These are phyloP conservation scores for Eucalyptus sp. DNA, from an alignment of 345 rosid species.

Conservation along the genomic window DNA sequence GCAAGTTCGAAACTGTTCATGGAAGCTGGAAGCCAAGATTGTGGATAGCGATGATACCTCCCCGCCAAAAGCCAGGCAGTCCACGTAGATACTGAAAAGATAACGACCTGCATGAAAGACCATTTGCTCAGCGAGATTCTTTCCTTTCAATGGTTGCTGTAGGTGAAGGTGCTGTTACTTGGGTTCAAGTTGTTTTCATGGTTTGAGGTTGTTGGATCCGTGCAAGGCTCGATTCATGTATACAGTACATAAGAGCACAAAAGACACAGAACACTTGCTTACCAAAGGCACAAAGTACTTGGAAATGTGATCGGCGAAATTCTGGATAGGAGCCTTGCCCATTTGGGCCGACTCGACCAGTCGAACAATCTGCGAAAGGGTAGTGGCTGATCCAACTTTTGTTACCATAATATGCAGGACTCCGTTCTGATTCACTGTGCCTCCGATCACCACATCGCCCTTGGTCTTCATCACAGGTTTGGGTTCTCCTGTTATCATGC, in stretches of 20 bases:
- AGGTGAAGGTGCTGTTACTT: neutral
- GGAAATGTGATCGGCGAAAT: slow-evolving; percentile 74
- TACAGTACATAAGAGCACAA: neutral
- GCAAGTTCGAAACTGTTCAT: slow-evolving; percentile 84
- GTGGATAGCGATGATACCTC: slow-evolving; percentile 55
- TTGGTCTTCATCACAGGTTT: slow-evolving; percentile 63
- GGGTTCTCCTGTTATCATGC: slow-evolving; percentile 79
- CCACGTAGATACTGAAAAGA: slow-evolving; percentile 62
- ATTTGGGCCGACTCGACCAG: slow-evolving; percentile 84
- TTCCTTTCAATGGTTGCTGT: neutral
- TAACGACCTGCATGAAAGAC: slow-evolving; percentile 39
- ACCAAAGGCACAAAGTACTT: slow-evolving; percentile 82
- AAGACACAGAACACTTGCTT: neutral
- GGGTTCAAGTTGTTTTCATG: neutral
- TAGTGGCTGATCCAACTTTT: slow-evolving; percentile 81
- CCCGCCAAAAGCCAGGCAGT: slow-evolving; percentile 77
- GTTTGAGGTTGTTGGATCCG: neutral
- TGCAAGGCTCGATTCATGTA: neutral
- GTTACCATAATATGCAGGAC: slow-evolving; percentile 68
- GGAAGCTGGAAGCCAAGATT: slow-evolving; percentile 79
- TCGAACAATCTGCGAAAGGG: slow-evolving; percentile 83
- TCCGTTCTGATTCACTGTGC: slow-evolving; percentile 79
- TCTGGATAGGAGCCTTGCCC: slow-evolving; percentile 92
- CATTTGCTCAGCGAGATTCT: neutral
- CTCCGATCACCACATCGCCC: slow-evolving; percentile 79